These are phyloP conservation scores for Calonectria hawksworthii DNA, from an alignment of 2,329 filamentous ascomycete species.

Conservation along the genomic window DNA sequence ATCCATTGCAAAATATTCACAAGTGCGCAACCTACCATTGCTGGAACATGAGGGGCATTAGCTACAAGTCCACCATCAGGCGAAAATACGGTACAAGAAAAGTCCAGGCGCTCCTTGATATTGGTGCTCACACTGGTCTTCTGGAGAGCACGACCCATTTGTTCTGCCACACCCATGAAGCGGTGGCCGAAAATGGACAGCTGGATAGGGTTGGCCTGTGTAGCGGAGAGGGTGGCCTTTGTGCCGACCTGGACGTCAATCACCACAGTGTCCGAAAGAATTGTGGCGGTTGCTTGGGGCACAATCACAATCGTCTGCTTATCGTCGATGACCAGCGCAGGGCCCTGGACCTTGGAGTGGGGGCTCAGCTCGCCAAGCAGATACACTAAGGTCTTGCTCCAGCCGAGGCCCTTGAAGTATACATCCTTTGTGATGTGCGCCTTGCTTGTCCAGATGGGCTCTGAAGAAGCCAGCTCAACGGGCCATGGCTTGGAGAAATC, in stretches of 20 bases:
- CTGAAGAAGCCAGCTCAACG: constrained; percentile 76
- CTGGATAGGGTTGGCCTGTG: constrained; percentile 79
- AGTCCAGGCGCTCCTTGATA: constrained; percentile 84
- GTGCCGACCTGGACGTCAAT: constrained; percentile 78
- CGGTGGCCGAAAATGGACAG: constrained; percentile 83
- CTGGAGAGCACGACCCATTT: constrained; percentile 83
- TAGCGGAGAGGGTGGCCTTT: constrained; percentile 37
- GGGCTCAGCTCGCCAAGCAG: constrained; percentile 80
- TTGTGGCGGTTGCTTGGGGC: constrained; percentile 80
- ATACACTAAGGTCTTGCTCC: constrained; percentile 83
- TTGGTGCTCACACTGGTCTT: constrained; percentile 86
- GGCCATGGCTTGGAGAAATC: constrained; percentile 88
- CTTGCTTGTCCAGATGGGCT: constrained; percentile 69
- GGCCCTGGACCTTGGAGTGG: constrained; percentile 80
- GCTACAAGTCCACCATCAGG: constrained; percentile 80
- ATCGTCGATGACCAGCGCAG: constrained; percentile 86
- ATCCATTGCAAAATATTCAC: no score
- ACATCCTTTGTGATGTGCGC: constrained; percentile 76
- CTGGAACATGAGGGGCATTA: constrained; percentile 81
- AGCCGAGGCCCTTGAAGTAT: constrained; percentile 83
- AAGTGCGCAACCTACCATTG: constrained; percentile 3
- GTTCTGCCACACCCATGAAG: constrained; percentile 88
- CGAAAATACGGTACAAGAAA: constrained; percentile 84
- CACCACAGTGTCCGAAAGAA: constrained; percentile 88
- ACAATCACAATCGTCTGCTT: constrained; percentile 93